Base-by-base conservation (phyloP, 1,139 yeast genomes). In the Debaryomycetaceae sp. region DNA sequence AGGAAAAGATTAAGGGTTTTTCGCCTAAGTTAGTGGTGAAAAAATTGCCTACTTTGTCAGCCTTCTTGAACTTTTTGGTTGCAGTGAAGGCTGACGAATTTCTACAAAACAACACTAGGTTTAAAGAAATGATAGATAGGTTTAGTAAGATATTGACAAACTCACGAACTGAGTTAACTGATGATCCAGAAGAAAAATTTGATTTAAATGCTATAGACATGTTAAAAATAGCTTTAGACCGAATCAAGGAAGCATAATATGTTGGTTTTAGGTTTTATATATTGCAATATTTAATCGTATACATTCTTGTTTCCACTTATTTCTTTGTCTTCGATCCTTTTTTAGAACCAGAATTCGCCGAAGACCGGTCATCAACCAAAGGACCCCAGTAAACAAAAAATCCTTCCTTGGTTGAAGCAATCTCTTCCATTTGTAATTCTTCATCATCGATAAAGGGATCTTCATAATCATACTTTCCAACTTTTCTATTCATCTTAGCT, bases 361-460 rank as follows among this genome's bases (percentile, higher is more conserved):
- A 46, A 22, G 42, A 53, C 41, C 73, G 48, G 48, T 85, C 94
- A 42, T 85, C 92, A 26, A 86, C 82, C 45, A 94, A 69, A 5
- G 96, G 95, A 0, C 99, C 99, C 71, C 91, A 87, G 59, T 83
- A 94, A 0, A 94, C 97, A 54, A 92, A 94, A 60, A 92, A 94
- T 2, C 98, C 98, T 55, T 92, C 98, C 50, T 87, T 86, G 0
- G 96, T 89, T 1, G 94, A 81, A 2, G 94, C 92, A 7, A 95
- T 82, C 51, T 87, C 94, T 58, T 91, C 97, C 87, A 94, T 87
- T 46, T 81, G 78, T 53, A 89, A 70, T 62, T 92, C 99, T 19
- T 87, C 79, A 60, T 94, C 98, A 64, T 94, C 99, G 45, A 94
- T 92, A 56, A 94, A 94, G 1, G 98, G 98, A 63, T 94, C 99